phyloP scores from a whole-genome alignment of 306 rosid genomes.

The Dryas octopetala region DNA sequence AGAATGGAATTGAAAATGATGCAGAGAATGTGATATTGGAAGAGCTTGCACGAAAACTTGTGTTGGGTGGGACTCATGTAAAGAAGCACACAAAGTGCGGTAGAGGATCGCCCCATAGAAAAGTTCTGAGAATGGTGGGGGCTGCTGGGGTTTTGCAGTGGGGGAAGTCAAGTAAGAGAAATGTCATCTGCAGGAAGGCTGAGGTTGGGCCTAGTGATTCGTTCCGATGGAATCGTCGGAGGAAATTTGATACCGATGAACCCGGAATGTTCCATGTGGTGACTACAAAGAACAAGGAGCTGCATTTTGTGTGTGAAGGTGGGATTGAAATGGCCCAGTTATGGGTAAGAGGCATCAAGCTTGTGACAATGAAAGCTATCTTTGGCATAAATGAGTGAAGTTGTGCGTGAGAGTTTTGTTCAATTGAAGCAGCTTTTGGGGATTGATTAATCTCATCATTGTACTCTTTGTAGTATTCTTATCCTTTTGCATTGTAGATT shows the following conservation, averaged over 20 bases:
- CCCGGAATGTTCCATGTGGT: conserved; percentile 56
- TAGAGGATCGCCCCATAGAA: conserved; percentile 54
- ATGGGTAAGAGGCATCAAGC: conserved; percentile 65
- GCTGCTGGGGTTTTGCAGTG: conserved; percentile 48
- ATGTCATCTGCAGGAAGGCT: conserved; percentile 53
- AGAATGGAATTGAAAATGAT: conserved; percentile 35
- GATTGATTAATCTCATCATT: not conserved
- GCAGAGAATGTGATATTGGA: conserved; percentile 53
- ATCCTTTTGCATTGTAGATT: not conserved
- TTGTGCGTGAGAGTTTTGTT: not conserved
- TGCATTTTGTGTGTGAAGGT: conserved; percentile 74
- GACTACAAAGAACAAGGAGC: conserved; percentile 51
- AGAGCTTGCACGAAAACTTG: conserved; percentile 44
- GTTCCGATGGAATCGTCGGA: conserved; percentile 55
- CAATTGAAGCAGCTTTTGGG: not conserved
- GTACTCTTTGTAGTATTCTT: not conserved
- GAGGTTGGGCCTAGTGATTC: conserved; percentile 53
- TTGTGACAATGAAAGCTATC: conserved; percentile 49
- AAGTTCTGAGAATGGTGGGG: conserved; percentile 39
- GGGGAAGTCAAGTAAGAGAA: conserved; percentile 63
- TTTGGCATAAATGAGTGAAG: conserved; percentile 29
- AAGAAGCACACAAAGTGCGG: conserved; percentile 67
- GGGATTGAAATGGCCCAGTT: conserved; percentile 59
- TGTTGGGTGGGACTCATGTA: conserved; percentile 38
- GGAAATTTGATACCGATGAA: conserved; percentile 48